Evolutionary conservation across 2,329 filamentous ascomycete species (phyloP).

Genomic region (Cytospora piceicola): DNA sequence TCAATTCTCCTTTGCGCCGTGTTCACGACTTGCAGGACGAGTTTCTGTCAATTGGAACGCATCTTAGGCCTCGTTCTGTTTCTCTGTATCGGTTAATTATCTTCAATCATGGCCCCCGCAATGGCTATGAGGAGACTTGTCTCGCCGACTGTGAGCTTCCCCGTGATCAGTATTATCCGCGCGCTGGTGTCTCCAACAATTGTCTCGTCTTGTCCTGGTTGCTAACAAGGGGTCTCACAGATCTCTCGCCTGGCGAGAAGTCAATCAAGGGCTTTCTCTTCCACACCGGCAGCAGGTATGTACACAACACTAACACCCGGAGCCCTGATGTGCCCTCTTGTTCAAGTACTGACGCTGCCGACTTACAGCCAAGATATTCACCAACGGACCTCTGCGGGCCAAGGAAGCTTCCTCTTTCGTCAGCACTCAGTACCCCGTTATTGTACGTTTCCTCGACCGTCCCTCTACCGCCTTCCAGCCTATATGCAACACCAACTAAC

Average conservation of each 20-base stretch:
- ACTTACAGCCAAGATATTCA: slow-evolving; percentile 75
- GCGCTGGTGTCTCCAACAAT: slow-evolving; percentile 17
- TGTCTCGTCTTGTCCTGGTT: slow-evolving; percentile 20
- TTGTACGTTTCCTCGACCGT: slow-evolving; percentile 63
- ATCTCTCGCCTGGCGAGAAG: slow-evolving; percentile 65
- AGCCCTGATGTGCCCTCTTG: neutral
- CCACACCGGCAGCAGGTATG: slow-evolving; percentile 78
- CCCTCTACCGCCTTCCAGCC: slow-evolving; percentile 15
- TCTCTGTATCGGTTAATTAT: slow-evolving; percentile 23
- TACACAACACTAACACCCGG: slow-evolving; percentile 20
- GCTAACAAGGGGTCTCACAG: slow-evolving; percentile 47
- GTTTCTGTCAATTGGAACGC: slow-evolving; percentile 34
- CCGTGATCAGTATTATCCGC: slow-evolving; percentile 9
- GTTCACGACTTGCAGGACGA: slow-evolving; percentile 29
- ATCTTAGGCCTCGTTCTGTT: slow-evolving; percentile 35
- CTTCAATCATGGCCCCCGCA: slow-evolving; percentile 60
- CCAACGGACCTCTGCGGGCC: slow-evolving; percentile 82
- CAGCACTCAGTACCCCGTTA: slow-evolving; percentile 89
- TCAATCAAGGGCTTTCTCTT: slow-evolving; percentile 81
- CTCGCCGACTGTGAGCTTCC: slow-evolving; percentile 57
- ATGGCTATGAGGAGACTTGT: slow-evolving; percentile 67
- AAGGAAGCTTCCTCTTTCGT: slow-evolving; percentile 91
- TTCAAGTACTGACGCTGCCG: slow-evolving; percentile 24
- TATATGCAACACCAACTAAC: slow-evolving; percentile 28
- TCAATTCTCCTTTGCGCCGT: slow-evolving; percentile 35